Evolutionary conservation across 306 rosid species (phyloP), one percentile per base, ranked within the genome.

Genomic region (Pyrus bretschneideri): DNA sequence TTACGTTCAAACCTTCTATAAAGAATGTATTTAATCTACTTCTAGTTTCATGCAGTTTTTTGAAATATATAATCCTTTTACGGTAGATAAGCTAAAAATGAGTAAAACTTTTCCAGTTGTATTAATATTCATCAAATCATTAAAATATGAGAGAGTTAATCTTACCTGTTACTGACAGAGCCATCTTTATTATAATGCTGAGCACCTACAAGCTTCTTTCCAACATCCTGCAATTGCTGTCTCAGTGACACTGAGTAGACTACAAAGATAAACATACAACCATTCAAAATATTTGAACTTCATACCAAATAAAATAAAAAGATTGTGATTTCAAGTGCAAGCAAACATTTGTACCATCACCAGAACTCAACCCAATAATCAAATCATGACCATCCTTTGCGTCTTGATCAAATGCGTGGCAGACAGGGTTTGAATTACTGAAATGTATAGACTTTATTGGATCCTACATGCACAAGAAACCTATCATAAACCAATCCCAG

Each of bases 151-250:
- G 46, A 31, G 46, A 31, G 57, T 7, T 40, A 79, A 57, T 73
- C 96, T 88, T 88, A 83, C 99, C 98, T 91, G 91, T 69, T 91
- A 83, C 90, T 92, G 84, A 92, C 84, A 71, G 96, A 88, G 81
- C 99, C 99, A 57, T 96, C 99, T 87, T 89, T 96, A 86, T 92
- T 96, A 83, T 96, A 93, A 86, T 92, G 98, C 74, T 88, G 99
- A 58, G 94, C 96, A 46, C 93, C 96, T 42, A 93, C 96, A 83
- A 96, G 93, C 92, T 91, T 96, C 82, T 92, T 96, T 67, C 99
- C 98, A 69, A 91, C 96, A 83, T 96, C 99, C 88, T 96, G 99
- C 81, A 96, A 89, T 87, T 96, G 98, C 71, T 96, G 98, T 84
- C 98, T 91, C 89, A 96, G 88, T 79, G 99, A 96, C 79, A 93